Base-by-base conservation (phyloP, 176 grass and related monocot species). In the Rhynchospora breviuscula region DNA sequence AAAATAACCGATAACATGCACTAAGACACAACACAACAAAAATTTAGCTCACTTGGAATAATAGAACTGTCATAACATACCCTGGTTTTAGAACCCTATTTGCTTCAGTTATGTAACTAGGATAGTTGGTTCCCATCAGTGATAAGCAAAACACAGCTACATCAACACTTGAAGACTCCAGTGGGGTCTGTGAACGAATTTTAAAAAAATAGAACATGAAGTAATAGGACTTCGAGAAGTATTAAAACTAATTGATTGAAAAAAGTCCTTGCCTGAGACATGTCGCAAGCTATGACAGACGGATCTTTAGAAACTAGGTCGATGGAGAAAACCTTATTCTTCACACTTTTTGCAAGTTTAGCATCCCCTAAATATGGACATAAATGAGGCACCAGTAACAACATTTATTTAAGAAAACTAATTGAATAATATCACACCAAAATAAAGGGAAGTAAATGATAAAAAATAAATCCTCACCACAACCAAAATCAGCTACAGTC, bases 131-230 rank as follows among this genome's bases (percentile, higher is more conserved):
- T 66, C 95, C 95, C 95, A 98, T 98, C 84, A 98, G 82, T 79
- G 92, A 98, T 63, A 98, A 88, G 90, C 95, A 98, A 90, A 98
- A 98, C 45, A 98, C 88, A 70, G 92, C 92, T 71, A 98, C 95
- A 83, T 98, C 91, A 71, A 98, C 82, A 85, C 86, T 94, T 13
- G 86, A 89, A 13, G 87, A 80, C 33, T 95, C 87, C 87, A 98
- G 81, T 53, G 95, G 95, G 14, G 90, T 98, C 95, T 95, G 82
- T 81, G 87, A 79, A 83, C 46, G 83, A 69, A 17, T 48, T 25
- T 25, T 74, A 62, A 59, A 23, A 54, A 1, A 71, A 45, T 78
- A 59, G 23, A 2, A 59, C 29, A 79, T 47, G 0, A 15, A 21
- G 23, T 2, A 46, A 14, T 23, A 65, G 11, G 9, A 85, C 19